Evolutionary conservation across 192 early-diverging fungal species (phyloP), one percentile per base, ranked within the genome.

Genomic region (Phycomyces nitens): DNA sequence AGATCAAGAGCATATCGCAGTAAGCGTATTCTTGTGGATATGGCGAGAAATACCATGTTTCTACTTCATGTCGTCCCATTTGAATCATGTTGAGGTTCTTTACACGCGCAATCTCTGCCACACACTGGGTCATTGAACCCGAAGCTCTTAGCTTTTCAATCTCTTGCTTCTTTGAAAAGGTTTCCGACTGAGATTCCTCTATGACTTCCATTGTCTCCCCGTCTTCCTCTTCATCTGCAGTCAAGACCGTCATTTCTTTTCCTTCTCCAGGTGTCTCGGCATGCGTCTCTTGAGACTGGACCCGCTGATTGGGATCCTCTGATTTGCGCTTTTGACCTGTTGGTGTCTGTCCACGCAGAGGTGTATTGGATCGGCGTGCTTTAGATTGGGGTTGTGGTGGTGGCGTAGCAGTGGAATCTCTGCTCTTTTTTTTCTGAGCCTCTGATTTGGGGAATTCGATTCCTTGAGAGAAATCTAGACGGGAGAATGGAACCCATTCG

Each of bases 21-120:
- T 92, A 80, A 7, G 89, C 84, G 68, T 87, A 95, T 63, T 97
- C 94, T 38, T 82, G 78, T 5, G 97, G 96, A 57, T 98, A 99
- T 0, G 97, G 95, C 34, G 95, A 96, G 82, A 98, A 98, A 75
- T 99, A 99, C 97, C 97, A 99, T 0, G 95, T 85, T 72, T 97
- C 94, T 26, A 98, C 89, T 68, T 92, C 87, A 71, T 88, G 84
- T 72, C 89, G 81, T 39, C 97, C 97, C 75, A 99, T 93, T 65
- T 94, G 84, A 50, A 99, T 94, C 53, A 82, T 67, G 64, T 94
- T 90, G 77, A 99, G 82, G 72, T 98, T 98, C 78, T 98, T 98
- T 65, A 98, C 88, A 8, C 96, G 85, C 5, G 94, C 86, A 22
- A 98, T 86, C 71, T 99, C 97, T 53, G 88, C 84, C n/a, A 90